Evolutionary conservation across 2,329 filamentous ascomycete species (phyloP), one percentile per base, ranked within the genome.

Genomic region (Tolypocladium capitatum): DNA sequence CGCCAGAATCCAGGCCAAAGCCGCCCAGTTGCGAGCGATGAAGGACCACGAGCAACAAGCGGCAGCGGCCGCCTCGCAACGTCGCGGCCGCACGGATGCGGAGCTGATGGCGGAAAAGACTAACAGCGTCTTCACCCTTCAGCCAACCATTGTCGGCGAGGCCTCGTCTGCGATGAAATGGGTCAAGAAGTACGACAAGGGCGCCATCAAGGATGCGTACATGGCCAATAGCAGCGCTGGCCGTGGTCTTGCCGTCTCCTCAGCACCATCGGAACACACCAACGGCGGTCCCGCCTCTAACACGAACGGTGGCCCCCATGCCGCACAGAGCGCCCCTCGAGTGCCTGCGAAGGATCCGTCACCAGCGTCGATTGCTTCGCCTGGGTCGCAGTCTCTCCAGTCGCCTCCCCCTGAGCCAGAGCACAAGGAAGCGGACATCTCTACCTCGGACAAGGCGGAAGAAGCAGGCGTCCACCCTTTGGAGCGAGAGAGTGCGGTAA

Each of bases 151-250:
- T 52, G 74, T 90, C 58, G 88, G 75, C 46, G 92, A 95, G 63
- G 91, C 90, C 18, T 92, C 86, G 9, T 86, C 89, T 24, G 92
- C 92, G 1, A 84, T 98, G 82, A 94, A 95, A 65, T 98, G 92
- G 92, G 88, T 91, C 31, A 91, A 76, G 64, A 89, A 89, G 58
- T 97, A 96, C 62, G 92, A 97, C 67, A 94, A 92, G 67, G 83
- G 92, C 58, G 74, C 83, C 8, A 83, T 94, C 52, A 82, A 89
- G 47, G 81, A 87, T 53, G 81, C 86, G n/a, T 97, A 97, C 64
- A 73, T 97, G 46, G 78, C 80, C 42, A 83, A 94, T 60, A 71
- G 69, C 43, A 79, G 74, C 54, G 81, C 84, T 38, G 89, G 90
- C 21, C 84, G 79, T 49, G 86, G 86, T 13, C 53, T 69, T 35